A percentile compares a stretch with the other conserved stretches of the same genome.
Evolutionary conservation across 2,329 filamentous ascomycete species (phyloP).

Genomic region (Microascus cirrosus): DNA sequence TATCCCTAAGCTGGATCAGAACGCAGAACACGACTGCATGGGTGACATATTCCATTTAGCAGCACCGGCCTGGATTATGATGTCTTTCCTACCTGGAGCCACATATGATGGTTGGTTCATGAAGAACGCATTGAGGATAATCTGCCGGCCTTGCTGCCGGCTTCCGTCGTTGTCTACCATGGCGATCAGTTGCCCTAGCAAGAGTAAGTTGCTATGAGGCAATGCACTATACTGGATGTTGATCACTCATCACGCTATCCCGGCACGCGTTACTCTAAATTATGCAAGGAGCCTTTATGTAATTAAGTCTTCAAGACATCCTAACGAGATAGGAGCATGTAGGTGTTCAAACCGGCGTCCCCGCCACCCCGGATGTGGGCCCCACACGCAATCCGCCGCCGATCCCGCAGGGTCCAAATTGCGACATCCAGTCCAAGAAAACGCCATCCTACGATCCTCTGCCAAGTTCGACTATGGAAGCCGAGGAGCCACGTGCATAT

Average conservation of each 20-base stretch:
- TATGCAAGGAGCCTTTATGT: neutral
- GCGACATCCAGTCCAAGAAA: neutral
- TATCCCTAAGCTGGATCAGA: conserved; percentile 3
- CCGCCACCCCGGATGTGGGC: neutral
- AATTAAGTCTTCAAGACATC: neutral
- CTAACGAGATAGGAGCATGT: neutral
- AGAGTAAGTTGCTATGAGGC: neutral
- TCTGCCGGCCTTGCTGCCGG: neutral
- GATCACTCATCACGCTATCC: neutral
- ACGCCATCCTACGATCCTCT: neutral
- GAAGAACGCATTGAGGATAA: conserved; percentile 9
- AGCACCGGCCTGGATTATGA: no score
- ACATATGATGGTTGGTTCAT: conserved; percentile 11
- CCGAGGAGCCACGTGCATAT: neutral
- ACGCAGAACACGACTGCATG: neutral
- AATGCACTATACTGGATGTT: neutral
- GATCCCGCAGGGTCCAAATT: neutral
- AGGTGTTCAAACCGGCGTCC: neutral
- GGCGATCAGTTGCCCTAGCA: neutral
- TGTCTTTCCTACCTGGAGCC: conserved; percentile 2
- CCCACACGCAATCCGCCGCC: neutral
- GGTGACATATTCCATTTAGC: no score
- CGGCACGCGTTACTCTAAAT: neutral
- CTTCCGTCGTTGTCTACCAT: neutral
- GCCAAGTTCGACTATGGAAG: neutral